Conservation (phyloP, 257 asterid species). For the Anisodus tanguticus region DNA sequence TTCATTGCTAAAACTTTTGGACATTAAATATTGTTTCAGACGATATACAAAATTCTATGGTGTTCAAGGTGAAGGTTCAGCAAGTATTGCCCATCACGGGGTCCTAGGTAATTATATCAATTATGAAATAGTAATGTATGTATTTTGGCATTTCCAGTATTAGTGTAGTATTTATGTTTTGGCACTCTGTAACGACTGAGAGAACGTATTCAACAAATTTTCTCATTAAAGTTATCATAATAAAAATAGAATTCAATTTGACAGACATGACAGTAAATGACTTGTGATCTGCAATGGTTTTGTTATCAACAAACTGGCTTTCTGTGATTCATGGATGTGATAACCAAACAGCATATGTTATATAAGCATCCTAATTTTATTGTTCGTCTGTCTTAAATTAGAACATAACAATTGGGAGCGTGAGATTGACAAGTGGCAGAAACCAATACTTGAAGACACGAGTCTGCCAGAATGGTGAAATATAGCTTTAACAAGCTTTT, state of each 20-base stretch:
- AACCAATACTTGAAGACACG: constrained; percentile 87
- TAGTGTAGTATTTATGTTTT: constrained; percentile 20
- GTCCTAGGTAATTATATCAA: constrained; percentile 58
- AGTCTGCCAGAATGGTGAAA: constrained; percentile 89
- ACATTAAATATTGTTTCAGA: constrained; percentile 50
- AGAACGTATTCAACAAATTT: background rate
- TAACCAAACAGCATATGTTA: background rate
- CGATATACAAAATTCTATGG: constrained; percentile 88
- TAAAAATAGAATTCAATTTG: background rate
- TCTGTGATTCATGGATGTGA: constrained; percentile 7
- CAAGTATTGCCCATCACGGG: constrained; percentile 80
- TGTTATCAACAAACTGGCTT: constrained; percentile 5
- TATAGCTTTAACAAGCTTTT: constrained; percentile 31
- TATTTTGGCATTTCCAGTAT: background rate
- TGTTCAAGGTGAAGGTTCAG: constrained; percentile 61
- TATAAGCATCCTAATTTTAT: background rate
- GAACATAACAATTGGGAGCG: constrained; percentile 82
- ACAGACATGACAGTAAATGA: background rate
- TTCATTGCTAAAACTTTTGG: constrained; percentile 34
- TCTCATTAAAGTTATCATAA: constrained; percentile 23
- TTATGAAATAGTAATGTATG: background rate
- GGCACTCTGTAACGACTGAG: background rate
- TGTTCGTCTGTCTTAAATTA: constrained; percentile 24
- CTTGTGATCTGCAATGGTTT: constrained; percentile 11
- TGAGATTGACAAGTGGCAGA: constrained; percentile 91